Evolutionary conservation across 805 yeast genomes (phyloP).

Genomic region (Nakazawaea anatomiae): DNA sequence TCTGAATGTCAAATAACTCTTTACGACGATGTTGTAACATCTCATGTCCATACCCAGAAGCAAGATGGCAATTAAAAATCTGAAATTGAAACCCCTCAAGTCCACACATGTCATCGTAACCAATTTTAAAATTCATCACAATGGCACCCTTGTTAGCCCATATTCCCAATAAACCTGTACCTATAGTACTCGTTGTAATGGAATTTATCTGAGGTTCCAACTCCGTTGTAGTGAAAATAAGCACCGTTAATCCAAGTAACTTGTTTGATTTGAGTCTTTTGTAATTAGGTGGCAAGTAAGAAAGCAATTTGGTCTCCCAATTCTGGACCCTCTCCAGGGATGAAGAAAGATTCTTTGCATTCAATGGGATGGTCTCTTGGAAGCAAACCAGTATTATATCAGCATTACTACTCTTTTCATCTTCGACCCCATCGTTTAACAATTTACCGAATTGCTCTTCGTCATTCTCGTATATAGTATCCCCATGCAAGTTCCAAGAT

Average conservation of each 20-base stretch:
- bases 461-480: conserved; percentile 16
- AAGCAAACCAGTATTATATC: conserved; percentile 38
- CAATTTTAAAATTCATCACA: conserved; percentile 34
- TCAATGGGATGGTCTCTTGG: conserved; percentile 46
- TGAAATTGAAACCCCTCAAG: conserved; percentile 26
- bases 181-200: conserved; percentile 36
- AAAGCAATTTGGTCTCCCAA: conserved; percentile 25
- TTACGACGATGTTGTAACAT: conserved; percentile 9
- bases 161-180: conserved; percentile 47
- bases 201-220: conserved; percentile 32
- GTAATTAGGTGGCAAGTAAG: conserved; percentile 22
- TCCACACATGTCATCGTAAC: conserved; percentile 27
- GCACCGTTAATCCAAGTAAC: conserved; percentile 45
- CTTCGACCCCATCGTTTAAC: conserved; percentile 1
- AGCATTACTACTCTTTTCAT: conserved; percentile 7
- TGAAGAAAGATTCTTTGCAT: conserved; percentile 29
- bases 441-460: conserved; percentile 14
- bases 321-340: conserved; percentile 25
- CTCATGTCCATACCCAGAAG: conserved; percentile 33
- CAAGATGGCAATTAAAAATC: conserved; percentile 47
- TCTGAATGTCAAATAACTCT: conserved; percentile 12
- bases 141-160: conserved; percentile 66
- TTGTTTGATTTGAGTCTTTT: conserved; percentile 34
- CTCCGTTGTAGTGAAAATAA: conserved; percentile 31
- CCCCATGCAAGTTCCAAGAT: conserved; percentile 32